Evolutionary conservation across 495 filamentous ascomycete species (phyloP), one percentile per base, ranked within the genome.

Genomic region (Xylaria venustula): DNA sequence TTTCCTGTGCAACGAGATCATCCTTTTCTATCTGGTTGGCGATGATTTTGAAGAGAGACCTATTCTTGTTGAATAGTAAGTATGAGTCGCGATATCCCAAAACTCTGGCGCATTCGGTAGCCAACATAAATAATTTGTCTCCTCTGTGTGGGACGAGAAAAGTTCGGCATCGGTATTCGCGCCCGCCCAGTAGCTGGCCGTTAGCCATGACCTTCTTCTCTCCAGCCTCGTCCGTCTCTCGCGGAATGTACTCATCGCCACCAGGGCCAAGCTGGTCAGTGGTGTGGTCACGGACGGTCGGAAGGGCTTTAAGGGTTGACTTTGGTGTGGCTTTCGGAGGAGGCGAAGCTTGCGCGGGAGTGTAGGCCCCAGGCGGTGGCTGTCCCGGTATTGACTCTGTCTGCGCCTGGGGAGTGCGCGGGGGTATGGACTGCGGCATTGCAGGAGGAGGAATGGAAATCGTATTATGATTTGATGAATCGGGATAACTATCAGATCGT

Each of bases 1-100:
- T 92, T 67, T 97, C 94, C 74, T 98, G 92, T 57, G 87, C 80
- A 36, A 99, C 97, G 7, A 99, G 78, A 71, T 98, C 92, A 67
- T 98, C 94, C 77, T 98, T 99, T 74, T 99, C 94, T 5, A 87
- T 77, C 75, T 99, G 94, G 17, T 87, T 93, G 25, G 95, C 94
- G 65, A 99, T 99, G 67, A 99, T 99, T 79, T 98, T 99, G 82
- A 87, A 93, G 19, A 99, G 81, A 1, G 95, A 98, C 59, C 93
- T 80, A 68, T 99, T 99, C 77, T 99, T 99, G 83, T 99, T 99
- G 80, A 99, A 99, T 14, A 99, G 79, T 47, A 99, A 77, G 73
- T 99, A 99, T 15, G 95, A 99, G 72, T 99, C 94, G 57, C 94
- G 86, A 71, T 99, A 99, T 25, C 91, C 91, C 25, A 99, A 79